A percentile compares a stretch with the other conserved stretches of the same genome.
phyloP scores from a whole-genome alignment of 169 alveolate species.

The Cryptosporidium meleagridis region DNA sequence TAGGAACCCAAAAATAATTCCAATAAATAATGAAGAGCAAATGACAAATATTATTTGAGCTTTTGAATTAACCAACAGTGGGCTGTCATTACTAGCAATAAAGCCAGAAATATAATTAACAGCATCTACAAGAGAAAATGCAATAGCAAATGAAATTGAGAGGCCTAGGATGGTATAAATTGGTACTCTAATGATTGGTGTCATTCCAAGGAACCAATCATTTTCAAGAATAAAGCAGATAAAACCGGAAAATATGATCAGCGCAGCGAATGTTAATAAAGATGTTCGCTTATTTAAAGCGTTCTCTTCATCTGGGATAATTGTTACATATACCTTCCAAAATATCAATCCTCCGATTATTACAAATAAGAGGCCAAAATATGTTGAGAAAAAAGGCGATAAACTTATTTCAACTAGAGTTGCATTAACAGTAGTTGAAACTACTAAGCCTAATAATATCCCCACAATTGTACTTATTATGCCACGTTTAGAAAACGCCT shows the following conservation, averaged over 20 bases:
- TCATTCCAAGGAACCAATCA: constrained; percentile 89
- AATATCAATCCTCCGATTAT: constrained; percentile 89
- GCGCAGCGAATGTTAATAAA: constrained; percentile 75
- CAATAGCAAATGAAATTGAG: constrained; percentile 93
- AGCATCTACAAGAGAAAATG: constrained; percentile 91
- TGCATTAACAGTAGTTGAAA: constrained; percentile 91
- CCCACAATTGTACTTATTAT: constrained; percentile 86
- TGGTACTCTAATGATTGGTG: constrained; percentile 87
- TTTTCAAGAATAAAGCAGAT: constrained; percentile 91
- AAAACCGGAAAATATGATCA: constrained; percentile 89
- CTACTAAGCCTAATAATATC: constrained; percentile 86
- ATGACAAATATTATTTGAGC: constrained; percentile 89
- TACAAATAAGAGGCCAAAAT: constrained; percentile 90
- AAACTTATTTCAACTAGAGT: constrained; percentile 92
- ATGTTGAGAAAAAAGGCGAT: constrained; percentile 90
- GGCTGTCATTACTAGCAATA: constrained; percentile 84
- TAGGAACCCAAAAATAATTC: constrained; percentile 93
- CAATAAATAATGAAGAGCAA: constrained; percentile 90
- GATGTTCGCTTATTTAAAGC: constrained; percentile 73
- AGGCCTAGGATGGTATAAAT: constrained; percentile 94
- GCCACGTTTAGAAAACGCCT: constrained; percentile 57
- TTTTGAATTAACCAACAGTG: constrained; percentile 89
- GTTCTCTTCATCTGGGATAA: constrained; percentile 33
- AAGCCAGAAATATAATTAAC: constrained; percentile 89
- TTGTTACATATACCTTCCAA: constrained; percentile 86